Base-by-base conservation (phyloP, 768 basidiomycete genomes). In the Heimioporus sp. region DNA sequence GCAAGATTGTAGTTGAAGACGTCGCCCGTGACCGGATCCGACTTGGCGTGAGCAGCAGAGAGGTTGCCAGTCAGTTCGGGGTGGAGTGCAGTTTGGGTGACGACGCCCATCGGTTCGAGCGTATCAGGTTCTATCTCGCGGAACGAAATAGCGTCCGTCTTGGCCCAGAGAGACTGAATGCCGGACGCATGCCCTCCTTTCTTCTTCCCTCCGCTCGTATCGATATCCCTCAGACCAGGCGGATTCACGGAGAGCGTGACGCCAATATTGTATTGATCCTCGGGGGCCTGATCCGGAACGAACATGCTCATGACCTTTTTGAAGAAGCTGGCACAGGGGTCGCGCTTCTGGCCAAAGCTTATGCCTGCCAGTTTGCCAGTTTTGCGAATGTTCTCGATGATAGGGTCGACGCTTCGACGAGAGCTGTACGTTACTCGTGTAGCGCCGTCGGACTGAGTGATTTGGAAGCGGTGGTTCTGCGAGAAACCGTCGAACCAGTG, bases 401-500 rank as follows among this genome's bases (percentile, higher is more conserved):
- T 54, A 0, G 61, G 64, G 31, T 66, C 66, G 13, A 63, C 51
- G 16, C 66, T 65, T 11, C 58, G 60, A 52, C 67, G 72, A 31
- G 67, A 73, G 36, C 64, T 65, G 56, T 75, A 75, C 30, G 64
- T 48, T 30, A 74, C 70, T 1, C 59, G 66, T 6, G 66, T 59
- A 15, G 56, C 38, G 2, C 24, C 19, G 17, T 50, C 60, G 0
- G 64, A 49, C 39, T 68, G 57, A 24, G 60, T 55, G 58, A 75
- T 72, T 49, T 73, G 67, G 59, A 75, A 75, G 44, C 70, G 68
- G 52, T 75, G 73, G 56, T 68, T 68, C 54, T 71, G 65, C 16
- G 69, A 65, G 43, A 76, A 67, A 24, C 74, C 74, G 46, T 75
- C 74, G 48, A 75, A 75, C 74, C 73, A 72, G 44, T 74, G 74